Base-by-base conservation (phyloP, 2,329 filamentous ascomycete species). In the Fusarium anguioides region DNA sequence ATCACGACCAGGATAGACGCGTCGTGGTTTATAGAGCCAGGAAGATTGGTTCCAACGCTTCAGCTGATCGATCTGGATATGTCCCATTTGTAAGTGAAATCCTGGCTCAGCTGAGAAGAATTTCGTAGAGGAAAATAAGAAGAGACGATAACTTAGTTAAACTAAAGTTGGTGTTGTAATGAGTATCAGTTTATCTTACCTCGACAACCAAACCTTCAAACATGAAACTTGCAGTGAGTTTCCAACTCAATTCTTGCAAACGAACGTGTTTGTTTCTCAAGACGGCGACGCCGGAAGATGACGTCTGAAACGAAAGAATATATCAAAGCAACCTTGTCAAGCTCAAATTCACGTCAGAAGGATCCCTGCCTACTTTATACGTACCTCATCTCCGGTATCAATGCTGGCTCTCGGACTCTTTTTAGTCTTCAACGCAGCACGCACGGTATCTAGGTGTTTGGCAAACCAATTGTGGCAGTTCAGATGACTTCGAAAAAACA, bases 281-380 rank as follows among this genome's bases (percentile, higher is more conserved):
- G 57, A 64, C 66, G 71, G 64, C 66, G 60, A 69, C 50, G 54
- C 71, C 69, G 67, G 52, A 54, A 63, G 40, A 73, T 73, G 71
- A 73, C 71, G 71, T 73, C 65, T 73, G 65, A 71, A 72, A 72
- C 66, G 54, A 61, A 64, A 57, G 50, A 48, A 41, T 40, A 61
- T 35, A 45, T 51, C 60, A 46, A 48, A 49, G 55, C 45, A 60
- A 66, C 69, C 64, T 68, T 67, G 69, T 60, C 60, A 64, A 72
- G 64, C 70, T 74, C 70, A 73, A 65, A 69, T 72, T 67, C 67
- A 72, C 68, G 68, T 71, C 70, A 70, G 68, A 70, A 27, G 33
- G 54, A 74, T 72, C 72, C 71, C 71, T 74, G 72, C 58, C 44
- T 54, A 15, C 23, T 21, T 56, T 54, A 47, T 51, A 57, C 64